A percentile compares a stretch with the other conserved stretches of the same genome.
Conservation (phyloP, 106 monocot genomes). For the Platanthera zijinensis region DNA sequence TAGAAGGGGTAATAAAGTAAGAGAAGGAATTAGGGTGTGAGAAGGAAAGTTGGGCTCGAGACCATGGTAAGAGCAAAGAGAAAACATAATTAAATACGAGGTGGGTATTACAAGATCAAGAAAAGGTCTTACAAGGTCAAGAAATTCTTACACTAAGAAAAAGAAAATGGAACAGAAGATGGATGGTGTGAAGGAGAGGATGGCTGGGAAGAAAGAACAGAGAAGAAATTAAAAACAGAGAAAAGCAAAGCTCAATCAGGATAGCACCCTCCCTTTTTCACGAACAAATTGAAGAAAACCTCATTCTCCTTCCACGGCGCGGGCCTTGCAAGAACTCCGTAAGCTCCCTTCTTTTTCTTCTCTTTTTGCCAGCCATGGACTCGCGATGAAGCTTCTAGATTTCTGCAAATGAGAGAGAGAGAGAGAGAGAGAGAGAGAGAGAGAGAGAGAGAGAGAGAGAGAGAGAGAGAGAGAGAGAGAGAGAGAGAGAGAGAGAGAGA, state of each 20-base stretch:
- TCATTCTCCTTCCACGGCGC: background rate
- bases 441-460: constrained; percentile 1
- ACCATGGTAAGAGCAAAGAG: background rate
- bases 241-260: background rate
- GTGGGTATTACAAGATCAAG: constrained; percentile 2
- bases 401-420: background rate
- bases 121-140: constrained; percentile 9
- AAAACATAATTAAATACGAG: background rate
- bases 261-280: background rate
- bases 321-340: background rate
- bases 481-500: background rate
- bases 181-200: background rate
- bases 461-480: background rate
- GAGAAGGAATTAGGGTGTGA: too few species aligned
- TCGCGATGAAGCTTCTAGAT: background rate
- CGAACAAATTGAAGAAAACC: background rate
- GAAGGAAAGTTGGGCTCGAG: background rate
- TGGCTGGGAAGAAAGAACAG: background rate
- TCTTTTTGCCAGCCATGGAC: background rate
- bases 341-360: background rate
- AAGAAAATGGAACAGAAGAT: background rate
- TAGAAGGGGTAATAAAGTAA: background rate
- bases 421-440: background rate
- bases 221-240: background rate
- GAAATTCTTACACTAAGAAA: background rate